A percentile compares a stretch with the other conserved stretches of the same genome.
These are phyloP conservation scores for Penicillium thymicola DNA, from an alignment of 2,329 filamentous ascomycete species.

Conservation along the genomic window DNA sequence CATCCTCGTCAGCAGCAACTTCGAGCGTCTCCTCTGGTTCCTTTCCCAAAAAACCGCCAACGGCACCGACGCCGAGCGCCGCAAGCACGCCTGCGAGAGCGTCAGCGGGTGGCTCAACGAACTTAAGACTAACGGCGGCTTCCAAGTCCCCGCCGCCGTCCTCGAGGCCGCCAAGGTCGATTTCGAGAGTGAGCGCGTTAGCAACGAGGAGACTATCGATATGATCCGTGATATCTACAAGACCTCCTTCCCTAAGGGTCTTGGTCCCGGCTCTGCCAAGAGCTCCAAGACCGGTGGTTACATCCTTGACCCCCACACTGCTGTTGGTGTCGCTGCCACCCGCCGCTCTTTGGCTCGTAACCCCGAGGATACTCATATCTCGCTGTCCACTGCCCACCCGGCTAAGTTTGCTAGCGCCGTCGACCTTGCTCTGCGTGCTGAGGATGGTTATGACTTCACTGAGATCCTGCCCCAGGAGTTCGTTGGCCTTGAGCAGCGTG, in stretches of 20 bases:
- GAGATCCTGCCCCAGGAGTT: conserved; percentile 80
- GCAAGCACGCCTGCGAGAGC: conserved; percentile 62
- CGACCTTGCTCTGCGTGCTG: conserved; percentile 68
- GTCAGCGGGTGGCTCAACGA: conserved; percentile 75
- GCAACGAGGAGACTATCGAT: conserved; percentile 63
- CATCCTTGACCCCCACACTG: conserved; percentile 88
- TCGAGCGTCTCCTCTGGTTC: conserved; percentile 94
- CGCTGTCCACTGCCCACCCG: conserved; percentile 89
- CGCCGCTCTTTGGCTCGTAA: conserved; percentile 62
- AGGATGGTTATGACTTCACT: conserved; percentile 72
- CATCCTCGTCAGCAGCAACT: conserved; percentile 93
- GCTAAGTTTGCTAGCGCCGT: conserved; percentile 92
- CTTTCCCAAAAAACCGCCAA: conserved; percentile 66
- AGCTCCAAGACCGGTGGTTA: conserved; percentile 58
- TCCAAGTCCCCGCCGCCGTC: conserved; percentile 73
- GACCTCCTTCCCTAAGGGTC: conserved; percentile 52
- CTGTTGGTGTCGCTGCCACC: conserved; percentile 78
- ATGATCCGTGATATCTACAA: conserved; percentile 60
- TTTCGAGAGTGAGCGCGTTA: conserved; percentile 75
- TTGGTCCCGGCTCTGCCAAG: conserved; percentile 30
- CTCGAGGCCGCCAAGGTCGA: conserved; percentile 66
- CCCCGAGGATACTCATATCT: conserved; percentile 63
- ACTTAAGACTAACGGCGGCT: conserved; percentile 77
- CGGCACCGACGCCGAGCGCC: conserved; percentile 43
- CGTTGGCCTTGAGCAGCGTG: conserved; percentile 67